phyloP scores from a whole-genome alignment of 352 stramenopile genomes.

The Globisporangium paroecandrum region DNA sequence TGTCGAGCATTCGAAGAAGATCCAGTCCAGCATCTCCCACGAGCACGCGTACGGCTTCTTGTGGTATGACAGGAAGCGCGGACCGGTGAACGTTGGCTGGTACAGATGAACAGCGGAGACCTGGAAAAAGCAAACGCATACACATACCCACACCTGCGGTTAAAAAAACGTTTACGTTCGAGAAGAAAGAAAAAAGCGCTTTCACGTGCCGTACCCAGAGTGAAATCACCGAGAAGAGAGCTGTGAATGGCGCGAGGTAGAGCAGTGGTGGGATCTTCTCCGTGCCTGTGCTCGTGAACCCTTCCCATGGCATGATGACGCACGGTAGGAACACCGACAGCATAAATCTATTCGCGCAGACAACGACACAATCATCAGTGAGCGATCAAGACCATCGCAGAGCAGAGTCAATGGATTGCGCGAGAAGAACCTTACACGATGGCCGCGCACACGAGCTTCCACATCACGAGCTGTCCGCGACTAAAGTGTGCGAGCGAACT shows the following conservation, averaged over 20 bases:
- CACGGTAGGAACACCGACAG: conserved; percentile 50
- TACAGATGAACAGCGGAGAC: conserved; percentile 54
- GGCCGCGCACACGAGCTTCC: conserved; percentile 55
- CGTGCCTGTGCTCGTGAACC: conserved; percentile 35
- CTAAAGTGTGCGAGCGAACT: conserved; percentile 44
- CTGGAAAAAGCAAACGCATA: conserved; percentile 15
- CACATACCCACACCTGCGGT: background rate
- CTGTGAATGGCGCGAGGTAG: conserved; percentile 37
- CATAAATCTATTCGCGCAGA: conserved; percentile 33
- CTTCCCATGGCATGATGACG: conserved; percentile 45
- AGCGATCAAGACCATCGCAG: background rate
- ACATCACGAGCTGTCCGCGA: conserved; percentile 49
- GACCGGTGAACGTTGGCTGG: conserved; percentile 50
- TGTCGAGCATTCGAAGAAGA: conserved; percentile 59
- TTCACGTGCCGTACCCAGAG: conserved; percentile 33
- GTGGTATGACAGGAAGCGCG: conserved; percentile 54
- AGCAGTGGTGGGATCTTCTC: conserved; percentile 57
- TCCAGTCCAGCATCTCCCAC: conserved; percentile 66
- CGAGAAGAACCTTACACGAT: conserved; percentile 34
- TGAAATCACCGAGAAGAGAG: conserved; percentile 46
- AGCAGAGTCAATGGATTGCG: background rate
- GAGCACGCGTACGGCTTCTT: conserved; percentile 46
- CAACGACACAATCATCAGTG: background rate
- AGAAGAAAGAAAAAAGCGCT: too few species aligned
- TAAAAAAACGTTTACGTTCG: too few species aligned